Evolutionary conservation across 2,329 filamentous ascomycete genomes (phyloP), one percentile per base, ranked within the genome.

Genomic region (Cercospora zeae-maydis): DNA sequence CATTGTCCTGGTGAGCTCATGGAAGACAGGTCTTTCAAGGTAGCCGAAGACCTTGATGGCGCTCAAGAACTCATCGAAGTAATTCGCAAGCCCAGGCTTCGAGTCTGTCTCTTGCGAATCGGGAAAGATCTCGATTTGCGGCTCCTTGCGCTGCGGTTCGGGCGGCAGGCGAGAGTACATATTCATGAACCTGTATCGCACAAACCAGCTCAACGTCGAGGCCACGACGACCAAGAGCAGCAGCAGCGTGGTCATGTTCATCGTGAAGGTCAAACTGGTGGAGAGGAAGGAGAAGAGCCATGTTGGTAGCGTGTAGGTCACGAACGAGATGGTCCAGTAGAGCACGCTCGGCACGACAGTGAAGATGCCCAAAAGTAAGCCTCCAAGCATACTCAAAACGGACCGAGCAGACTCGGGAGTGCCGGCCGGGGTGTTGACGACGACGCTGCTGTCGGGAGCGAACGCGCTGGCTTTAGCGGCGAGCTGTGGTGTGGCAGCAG

Each of bases 31-130:
- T 27, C 95, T 87, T 75, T 99, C 95, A 47, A 99, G 81, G 74
- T 98, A 99, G 8, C 95, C 95, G 78, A 99, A 99, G 62, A 99
- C 95, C 77, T 98, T 99, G 80, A 99, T 99, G 31, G 96, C 95
- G 74, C 93, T 98, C 21, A 99, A 81, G 71, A 99, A 99, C 76
- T 99, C 96, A 77, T 99, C 95, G 27, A 99, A 83, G 71, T 99
- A 99, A 75, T 93, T 99, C n/a, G 92, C 88, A 49, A 99, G 81
- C 0, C 93, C 95, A 0, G 92, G 88, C 76, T 99, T 99, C 31
- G 87, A 88, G 66, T 93, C 92, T 55, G 90, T 90, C 69, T 96
- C 93, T 72, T 96, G 91, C 3, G 90, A 88, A 72, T 98, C 93
- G 3, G 95, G 93, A 74, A 98, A 98, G 11, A 99, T 82, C 72